Evolutionary conservation across 768 basidiomycete species (phyloP).

Genomic region (Lactarius indigo): DNA sequence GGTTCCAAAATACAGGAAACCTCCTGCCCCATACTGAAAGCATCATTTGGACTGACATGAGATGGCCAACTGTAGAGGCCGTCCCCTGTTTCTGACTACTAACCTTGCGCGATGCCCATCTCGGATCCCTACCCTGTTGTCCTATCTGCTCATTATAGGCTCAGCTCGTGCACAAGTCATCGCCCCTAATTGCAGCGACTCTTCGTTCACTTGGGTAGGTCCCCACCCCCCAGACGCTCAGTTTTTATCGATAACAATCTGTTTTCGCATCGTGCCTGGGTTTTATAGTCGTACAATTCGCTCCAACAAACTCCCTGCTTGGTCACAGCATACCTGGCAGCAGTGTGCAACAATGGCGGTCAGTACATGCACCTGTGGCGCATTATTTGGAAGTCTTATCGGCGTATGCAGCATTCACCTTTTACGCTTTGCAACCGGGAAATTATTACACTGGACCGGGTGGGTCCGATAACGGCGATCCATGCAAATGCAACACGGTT

Average conservation of each 20-base stretch:
- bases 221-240: not conserved
- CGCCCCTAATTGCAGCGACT: slow-evolving; percentile 9
- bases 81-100: not conserved
- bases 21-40: not conserved
- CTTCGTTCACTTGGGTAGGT: slow-evolving; percentile 18
- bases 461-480: not conserved
- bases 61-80: not conserved
- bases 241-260: not conserved
- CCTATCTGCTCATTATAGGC: not conserved
- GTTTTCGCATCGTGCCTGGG: not conserved
- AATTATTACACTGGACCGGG: slow-evolving; percentile 16
- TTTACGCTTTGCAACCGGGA: slow-evolving; percentile 5
- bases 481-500: slow-evolving; percentile 30
- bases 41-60: not conserved
- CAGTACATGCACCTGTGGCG: not conserved
- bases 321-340: slow-evolving; percentile 4
- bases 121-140: not conserved
- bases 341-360: slow-evolving; percentile 15
- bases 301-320: slow-evolving; percentile 16
- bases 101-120: not conserved
- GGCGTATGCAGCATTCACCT: not conserved
- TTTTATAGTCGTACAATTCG: slow-evolving; percentile 16
- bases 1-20: not conserved
- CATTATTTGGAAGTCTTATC: not conserved
- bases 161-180: not conserved